A percentile compares a stretch with the other conserved stretches of the same genome.
phyloP scores from a whole-genome alignment of 2,329 filamentous ascomycete genomes.

The Gaeumannomyces tritici region DNA sequence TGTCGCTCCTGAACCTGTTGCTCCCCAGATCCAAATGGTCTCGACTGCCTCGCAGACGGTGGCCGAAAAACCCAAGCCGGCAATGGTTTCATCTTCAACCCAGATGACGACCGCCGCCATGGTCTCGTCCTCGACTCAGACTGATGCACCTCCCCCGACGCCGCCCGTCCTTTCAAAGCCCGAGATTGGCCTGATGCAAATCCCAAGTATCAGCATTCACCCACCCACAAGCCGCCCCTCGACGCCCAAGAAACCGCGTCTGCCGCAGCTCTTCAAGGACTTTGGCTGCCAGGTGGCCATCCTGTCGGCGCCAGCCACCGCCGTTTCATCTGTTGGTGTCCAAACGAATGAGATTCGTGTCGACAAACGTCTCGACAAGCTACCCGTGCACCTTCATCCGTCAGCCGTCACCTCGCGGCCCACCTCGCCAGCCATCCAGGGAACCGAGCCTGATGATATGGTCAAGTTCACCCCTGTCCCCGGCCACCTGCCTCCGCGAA shows the following conservation, averaged over 20 bases:
- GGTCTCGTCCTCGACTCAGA: constrained; percentile 54
- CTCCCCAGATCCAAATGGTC: constrained; percentile 41
- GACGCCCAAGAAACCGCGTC: constrained; percentile 62
- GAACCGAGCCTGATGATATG: constrained; percentile 21
- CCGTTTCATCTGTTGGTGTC: constrained; percentile 42
- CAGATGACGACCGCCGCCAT: constrained; percentile 20
- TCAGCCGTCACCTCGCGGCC: constrained; percentile 60
- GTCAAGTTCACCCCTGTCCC: constrained; percentile 39
- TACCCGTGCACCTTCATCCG: constrained; percentile 71
- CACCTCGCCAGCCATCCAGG: constrained; percentile 36
- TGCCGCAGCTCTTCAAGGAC: constrained; percentile 77
- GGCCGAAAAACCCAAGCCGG: constrained; percentile 42
- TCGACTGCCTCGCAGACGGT: constrained; percentile 56
- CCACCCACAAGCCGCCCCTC: constrained; percentile 78
- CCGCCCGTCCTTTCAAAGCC: constrained; percentile 15
- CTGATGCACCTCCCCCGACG: constrained; percentile 26
- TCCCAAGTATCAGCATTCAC: constrained; percentile 86
- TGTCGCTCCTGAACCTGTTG: constrained; percentile 34
- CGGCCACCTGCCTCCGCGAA: constrained; percentile 46
- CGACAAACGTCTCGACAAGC: constrained; percentile 63
- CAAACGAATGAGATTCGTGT: constrained; percentile 91
- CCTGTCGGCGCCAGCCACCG: constrained; percentile 18
- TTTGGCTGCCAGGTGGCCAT: constrained; percentile 70
- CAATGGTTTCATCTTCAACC: constrained; percentile 7
- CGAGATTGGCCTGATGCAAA: constrained; percentile 33